Evolutionary conservation across 139 green algal species (phyloP), one percentile per base, ranked within the genome.

Genomic region (Chlorella sp.): DNA sequence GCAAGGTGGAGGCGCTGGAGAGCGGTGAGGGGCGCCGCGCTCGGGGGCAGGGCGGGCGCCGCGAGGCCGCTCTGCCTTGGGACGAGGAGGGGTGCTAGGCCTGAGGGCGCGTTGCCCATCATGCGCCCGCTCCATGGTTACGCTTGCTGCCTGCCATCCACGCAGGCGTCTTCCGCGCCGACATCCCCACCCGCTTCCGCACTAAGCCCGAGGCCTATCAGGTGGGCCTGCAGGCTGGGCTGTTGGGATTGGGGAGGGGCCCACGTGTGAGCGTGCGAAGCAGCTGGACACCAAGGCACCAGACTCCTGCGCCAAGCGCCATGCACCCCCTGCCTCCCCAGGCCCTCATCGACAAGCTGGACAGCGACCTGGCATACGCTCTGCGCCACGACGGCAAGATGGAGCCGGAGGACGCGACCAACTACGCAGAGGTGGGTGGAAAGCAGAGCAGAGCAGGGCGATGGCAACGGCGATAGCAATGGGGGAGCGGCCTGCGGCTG

Each of bases 161-260:
- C 29, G 41, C 71, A 77, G 95, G 95, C 9, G 91, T 99, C 38
- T 99, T 98, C 84, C 86, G 95, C 53, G 82, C 92, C n/a, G 95
- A 99, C 86, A 86, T 99, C 66, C 94, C 93, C 65, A 90, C 87
- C 35, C 67, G 82, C 27, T 99, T 99, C 88, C 89, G 89, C 41
- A 85, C 87, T 76, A 86, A 90, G 46, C 77, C 91, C 0, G 81
- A 77, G 1, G 94, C 87, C 15, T 97, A 96, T 86, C 87, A 95
- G 92, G 89, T 89, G 38, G 9, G 43, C 19, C 43, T 11, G 3
- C 17, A 9, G 59, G 36, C n/a, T 59, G 66, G 45, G 27, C n/a
- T n/a, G n/a, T n/a, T n/a, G n/a, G n/a, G n/a, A n/a, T n/a, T n/a
- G n/a, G n/a, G n/a, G n/a, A n/a, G n/a, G n/a, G n/a, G n/a, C n/a